These are phyloP conservation scores for Yamadazyma siamensis DNA, from an alignment of 1,139 yeast species.

Conservation along the genomic window DNA sequence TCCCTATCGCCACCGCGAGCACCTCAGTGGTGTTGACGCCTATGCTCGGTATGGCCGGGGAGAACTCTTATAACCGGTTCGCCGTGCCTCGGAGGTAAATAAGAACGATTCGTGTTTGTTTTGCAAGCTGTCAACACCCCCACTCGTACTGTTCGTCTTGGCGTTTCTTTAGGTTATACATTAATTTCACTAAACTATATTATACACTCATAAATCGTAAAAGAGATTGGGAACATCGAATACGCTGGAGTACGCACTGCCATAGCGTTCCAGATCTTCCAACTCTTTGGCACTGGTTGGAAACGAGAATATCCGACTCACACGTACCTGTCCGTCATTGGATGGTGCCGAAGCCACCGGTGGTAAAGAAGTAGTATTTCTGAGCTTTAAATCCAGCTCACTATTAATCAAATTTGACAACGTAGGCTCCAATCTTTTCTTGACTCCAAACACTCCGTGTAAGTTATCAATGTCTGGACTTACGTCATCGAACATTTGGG, in stretches of 20 bases:
- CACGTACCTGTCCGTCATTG: neutral
- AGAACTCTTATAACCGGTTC: no score
- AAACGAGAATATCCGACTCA: neutral
- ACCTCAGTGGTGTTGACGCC: no score
- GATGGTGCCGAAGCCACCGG: conserved; percentile 1
- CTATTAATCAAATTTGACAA: conserved; percentile 10
- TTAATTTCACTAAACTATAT: neutral
- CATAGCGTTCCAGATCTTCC: neutral
- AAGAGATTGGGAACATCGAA: conserved; percentile 13
- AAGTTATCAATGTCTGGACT: no score
- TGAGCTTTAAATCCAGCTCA: no score
- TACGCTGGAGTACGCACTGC: conserved; percentile 9
- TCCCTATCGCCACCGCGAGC: no score
- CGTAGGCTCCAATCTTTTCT: conserved; percentile 7
- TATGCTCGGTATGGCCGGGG: no score
- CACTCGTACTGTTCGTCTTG: no score
- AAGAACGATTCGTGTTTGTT: no score
- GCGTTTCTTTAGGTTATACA: no score
- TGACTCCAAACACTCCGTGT: neutral
- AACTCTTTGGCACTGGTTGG: neutral
- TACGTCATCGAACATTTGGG: conserved; percentile 17
- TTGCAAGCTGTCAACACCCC: no score
- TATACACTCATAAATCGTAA: conserved; percentile 5
- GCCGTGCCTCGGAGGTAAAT: no score
- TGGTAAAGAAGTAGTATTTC: no score